Percentiles rank a stretch among this genome's conserved stretches.
phyloP scores from a whole-genome alignment of 805 yeast species.

The Scheffersomyces lignosus region DNA sequence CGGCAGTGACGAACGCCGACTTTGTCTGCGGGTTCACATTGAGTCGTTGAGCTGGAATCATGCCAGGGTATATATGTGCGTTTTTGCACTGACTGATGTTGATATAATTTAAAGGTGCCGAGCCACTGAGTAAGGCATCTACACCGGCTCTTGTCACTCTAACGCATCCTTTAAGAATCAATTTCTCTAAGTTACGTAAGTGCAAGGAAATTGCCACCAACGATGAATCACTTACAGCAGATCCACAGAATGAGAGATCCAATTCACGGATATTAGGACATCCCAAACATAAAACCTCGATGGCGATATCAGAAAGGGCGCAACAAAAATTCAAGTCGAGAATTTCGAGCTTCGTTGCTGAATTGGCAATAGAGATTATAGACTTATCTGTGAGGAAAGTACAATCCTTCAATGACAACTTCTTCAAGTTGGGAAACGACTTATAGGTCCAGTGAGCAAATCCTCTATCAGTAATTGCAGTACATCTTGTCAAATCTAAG shows the following conservation, averaged over 20 bases:
- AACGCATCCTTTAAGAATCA: conserved; percentile 67
- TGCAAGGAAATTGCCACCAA: conserved; percentile 59
- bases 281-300: conserved; percentile 67
- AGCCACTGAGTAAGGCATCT: conserved; percentile 61
- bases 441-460: conserved; percentile 63
- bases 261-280: conserved; percentile 54
- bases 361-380: conserved; percentile 58
- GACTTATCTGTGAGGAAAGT: conserved; percentile 70
- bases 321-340: conserved; percentile 74
- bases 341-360: conserved; percentile 56
- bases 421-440: conserved; percentile 53
- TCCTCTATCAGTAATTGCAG: conserved; percentile 75
- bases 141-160: conserved; percentile 78
- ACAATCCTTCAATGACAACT: conserved; percentile 65
- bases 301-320: conserved; percentile 65
- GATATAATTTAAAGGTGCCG: conserved; percentile 50
- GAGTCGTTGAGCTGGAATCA: conserved; percentile 57
- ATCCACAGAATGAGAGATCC: conserved; percentile 73
- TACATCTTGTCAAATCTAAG: conserved; percentile 70
- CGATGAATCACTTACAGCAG: conserved; percentile 75
- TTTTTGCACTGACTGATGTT: conserved; percentile 74
- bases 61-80: conserved; percentile 62
- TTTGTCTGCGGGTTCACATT: conserved; percentile 50
- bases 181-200: conserved; percentile 46
- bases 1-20: conserved; percentile 58